phyloP scores from a whole-genome alignment of 495 filamentous ascomycete species.

The Talaromyces proteolyticus region DNA sequence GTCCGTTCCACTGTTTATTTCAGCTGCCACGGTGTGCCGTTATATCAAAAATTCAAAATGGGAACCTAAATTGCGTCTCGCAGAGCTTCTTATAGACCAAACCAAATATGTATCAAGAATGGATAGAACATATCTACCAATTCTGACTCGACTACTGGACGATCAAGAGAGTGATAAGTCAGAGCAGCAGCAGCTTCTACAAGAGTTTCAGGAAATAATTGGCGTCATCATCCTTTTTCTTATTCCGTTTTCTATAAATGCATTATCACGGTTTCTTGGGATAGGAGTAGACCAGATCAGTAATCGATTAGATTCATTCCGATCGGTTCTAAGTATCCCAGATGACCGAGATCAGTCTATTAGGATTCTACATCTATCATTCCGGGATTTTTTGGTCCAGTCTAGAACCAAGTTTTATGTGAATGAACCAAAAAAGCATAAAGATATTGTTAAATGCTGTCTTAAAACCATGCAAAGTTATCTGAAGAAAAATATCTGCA shows the following conservation, averaged over 20 bases:
- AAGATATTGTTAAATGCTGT: slow-evolving; percentile 7
- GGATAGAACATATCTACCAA: slow-evolving; percentile 20
- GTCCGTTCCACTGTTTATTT: slow-evolving; percentile 24
- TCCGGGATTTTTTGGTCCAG: too few relatives aligned
- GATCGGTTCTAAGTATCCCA: slow-evolving; percentile 7
- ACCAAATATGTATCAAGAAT: slow-evolving; percentile 11
- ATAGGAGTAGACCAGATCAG: slow-evolving; percentile 4
- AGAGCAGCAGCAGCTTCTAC: slow-evolving; percentile 1
- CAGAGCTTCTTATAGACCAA: slow-evolving; percentile 11
- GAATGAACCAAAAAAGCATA: slow-evolving; percentile 3
- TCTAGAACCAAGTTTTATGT: slow-evolving; percentile 13
- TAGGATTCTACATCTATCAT: slow-evolving; percentile 39
- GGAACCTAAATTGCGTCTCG: slow-evolving; percentile 11
- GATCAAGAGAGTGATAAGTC: slow-evolving; percentile 6
- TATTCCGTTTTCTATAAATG: slow-evolving; percentile 13
- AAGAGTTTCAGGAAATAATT: slow-evolving; percentile 20
- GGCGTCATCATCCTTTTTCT: slow-evolving; percentile 19
- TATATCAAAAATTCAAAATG: slow-evolving; percentile 13
- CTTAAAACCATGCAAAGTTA: slow-evolving; percentile 22
- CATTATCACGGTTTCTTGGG: slow-evolving; percentile 10
- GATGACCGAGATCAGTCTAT: slow-evolving; percentile 6
- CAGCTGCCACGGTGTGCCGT: slow-evolving; percentile 21
- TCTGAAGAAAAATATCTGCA: slow-evolving; percentile 34
- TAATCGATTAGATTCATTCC: slow-evolving; percentile 3
- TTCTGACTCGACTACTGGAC: slow-evolving; percentile 16